Base-by-base conservation (phyloP, 2,329 filamentous ascomycete genomes). In the Fusarium cicatricum region DNA sequence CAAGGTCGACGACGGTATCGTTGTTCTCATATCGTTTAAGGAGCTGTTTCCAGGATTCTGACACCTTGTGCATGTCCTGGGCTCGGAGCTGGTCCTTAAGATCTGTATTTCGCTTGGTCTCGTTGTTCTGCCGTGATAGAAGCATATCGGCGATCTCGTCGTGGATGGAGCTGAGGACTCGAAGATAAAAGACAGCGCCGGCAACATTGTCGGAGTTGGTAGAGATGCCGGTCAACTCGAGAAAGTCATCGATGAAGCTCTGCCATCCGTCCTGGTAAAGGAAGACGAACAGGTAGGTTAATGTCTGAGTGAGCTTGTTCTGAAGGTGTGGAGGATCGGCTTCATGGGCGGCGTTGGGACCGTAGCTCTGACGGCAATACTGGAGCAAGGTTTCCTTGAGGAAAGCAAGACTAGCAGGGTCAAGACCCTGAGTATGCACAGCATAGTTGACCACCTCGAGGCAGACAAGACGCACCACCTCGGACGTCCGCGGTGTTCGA, bases 141-240 rank as follows among this genome's bases (percentile, higher is more conserved):
- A 98, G 83, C 66, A 95, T 88, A 77, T 99, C 95, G 61, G 94
- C 95, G 70, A 99, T 97, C 75, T 99, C 95, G 69, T 99, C 95
- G 71, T 99, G 95, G 40, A 99, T 89, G 29, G 93, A 95, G 63
- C 89, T 85, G 40, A 98, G 83, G 61, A 97, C 87, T 45, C 94
- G 90, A 50, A 99, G 84, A 76, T 97, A 98, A 67, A 99, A 86
- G 29, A 93, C 80, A 41, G 95, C 90, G 4, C 91, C 94, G 1
- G 83, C 74, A 32, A 86, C 76, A 71, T 96, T 97, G 71, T 92
- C 87, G 43, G 81, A 78, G 63, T 85, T 85, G 60, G 85, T 83
- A 19, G 84, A 79, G 23, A 82, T 77, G 55, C 84, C 85, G 7
- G 93, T 92, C 64, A 99, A 77, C 53, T 84, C 83, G 58, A 95